Conservation (phyloP, 1,284 basidiomycete genomes). For the Volvariella surrecta region DNA sequence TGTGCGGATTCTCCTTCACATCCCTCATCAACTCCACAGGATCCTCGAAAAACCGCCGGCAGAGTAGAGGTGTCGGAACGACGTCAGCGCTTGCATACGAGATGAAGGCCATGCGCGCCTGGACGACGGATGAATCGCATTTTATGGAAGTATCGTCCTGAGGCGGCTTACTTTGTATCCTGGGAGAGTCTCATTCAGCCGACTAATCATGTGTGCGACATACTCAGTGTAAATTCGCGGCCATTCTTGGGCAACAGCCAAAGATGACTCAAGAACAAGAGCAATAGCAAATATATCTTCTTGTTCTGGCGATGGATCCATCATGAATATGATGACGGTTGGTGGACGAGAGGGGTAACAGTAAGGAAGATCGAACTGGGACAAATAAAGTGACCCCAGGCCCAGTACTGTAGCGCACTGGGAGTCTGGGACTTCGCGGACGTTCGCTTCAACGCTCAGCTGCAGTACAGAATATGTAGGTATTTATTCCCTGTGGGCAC, state of each 20-base stretch:
- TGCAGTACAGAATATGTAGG: too few relatives aligned
- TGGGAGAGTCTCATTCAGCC: constrained; percentile 37
- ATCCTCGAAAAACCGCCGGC: constrained; percentile 46
- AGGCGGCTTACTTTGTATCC: constrained; percentile 21
- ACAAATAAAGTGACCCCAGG: too few relatives aligned
- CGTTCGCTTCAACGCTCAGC: too few relatives aligned
- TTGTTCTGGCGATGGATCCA: too few relatives aligned
- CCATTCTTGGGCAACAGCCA: constrained; percentile 49
- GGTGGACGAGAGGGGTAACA: too few relatives aligned
- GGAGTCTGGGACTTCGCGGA: too few relatives aligned
- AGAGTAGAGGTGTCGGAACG: constrained; percentile 44
- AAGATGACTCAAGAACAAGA: constrained; percentile 57
- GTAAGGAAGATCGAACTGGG: too few relatives aligned
- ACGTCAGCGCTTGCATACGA: constrained; percentile 52
- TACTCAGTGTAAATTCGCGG: constrained; percentile 36
- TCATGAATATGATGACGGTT: too few relatives aligned
- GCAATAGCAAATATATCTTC: constrained; percentile 33
- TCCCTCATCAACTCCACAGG: constrained; percentile 29
- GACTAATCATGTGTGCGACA: constrained; percentile 40
- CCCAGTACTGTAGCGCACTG: too few relatives aligned
- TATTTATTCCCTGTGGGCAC: too few relatives aligned
- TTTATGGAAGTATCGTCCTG: background rate
- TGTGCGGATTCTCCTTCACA: constrained; percentile 36
- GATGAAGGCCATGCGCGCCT: constrained; percentile 50
- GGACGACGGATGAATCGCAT: constrained; percentile 5